Base-by-base conservation (phyloP, 139 green algal genomes). In the Coelastrella sp. region DNA sequence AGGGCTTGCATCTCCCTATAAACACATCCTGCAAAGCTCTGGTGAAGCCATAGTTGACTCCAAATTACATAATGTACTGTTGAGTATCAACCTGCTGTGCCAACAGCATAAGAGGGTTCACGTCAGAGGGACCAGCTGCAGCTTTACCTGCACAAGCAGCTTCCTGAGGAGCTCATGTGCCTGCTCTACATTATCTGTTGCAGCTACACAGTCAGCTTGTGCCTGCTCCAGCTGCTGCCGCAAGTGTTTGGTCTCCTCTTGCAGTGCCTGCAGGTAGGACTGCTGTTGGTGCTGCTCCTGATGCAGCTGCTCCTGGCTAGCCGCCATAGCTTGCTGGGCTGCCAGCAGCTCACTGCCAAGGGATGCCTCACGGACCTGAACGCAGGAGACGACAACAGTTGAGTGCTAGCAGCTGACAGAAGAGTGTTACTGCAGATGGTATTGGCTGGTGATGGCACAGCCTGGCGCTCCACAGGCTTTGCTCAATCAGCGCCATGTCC, bases 291-390 rank as follows among this genome's bases (percentile, higher is more conserved):
- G 19, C 47, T 80, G 83, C 68, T 88, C 83, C 68, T 88, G 66
- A 20, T 88, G 68, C 83, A 80, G 66, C 19, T 80, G 68, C 68
- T 88, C 54, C 83, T 88, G 83, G 68, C 68, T 80, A 5, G 54
- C 57, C 10, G 54, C 23, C 83, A 80, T 80, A 54, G 83, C 68
- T 22, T 80, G 47, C 68, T 88, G 66, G 2, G 54, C 83, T 56
- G 19, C 6, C 3, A 80, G 68, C 54, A 80, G 83, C 83, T 88
- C 83, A 5, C 64, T 16, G 5, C 64, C 59, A 22, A 71, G 20
- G 5, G 64, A 61, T 4, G 61, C 81, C 7, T 87, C 61, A 5
- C 22, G 81, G 59, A 87, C 81, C 81, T 87, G 81, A 10, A 5
- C 22, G 74, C 74, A 80, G 74, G 16, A 11, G 64, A 47, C 32